phyloP scores from a whole-genome alignment of 2,329 filamentous ascomycete genomes.

The Penicillium sp. region DNA sequence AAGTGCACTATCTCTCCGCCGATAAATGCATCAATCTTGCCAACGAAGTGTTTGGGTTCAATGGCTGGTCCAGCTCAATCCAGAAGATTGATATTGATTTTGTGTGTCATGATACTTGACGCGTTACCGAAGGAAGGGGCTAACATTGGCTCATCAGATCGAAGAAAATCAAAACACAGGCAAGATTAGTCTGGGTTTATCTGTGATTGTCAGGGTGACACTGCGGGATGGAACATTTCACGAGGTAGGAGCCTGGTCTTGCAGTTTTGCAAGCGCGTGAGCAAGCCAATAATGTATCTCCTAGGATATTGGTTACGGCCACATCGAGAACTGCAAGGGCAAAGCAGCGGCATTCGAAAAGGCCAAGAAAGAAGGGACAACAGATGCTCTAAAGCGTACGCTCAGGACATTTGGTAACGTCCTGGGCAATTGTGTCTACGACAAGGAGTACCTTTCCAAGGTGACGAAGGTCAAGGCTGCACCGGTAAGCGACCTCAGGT shows the following conservation, averaged over 20 bases:
- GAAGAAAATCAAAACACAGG: conserved; percentile 77
- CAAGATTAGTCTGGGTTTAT: conserved; percentile 80
- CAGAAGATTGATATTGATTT: conserved; percentile 94
- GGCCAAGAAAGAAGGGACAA: conserved; percentile 96
- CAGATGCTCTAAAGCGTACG: conserved; percentile 86
- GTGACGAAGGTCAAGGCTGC: conserved; percentile 85
- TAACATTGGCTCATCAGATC: conserved; percentile 46
- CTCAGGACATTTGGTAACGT: conserved; percentile 93
- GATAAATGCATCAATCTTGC: conserved; percentile 95
- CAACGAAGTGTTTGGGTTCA: conserved; percentile 95
- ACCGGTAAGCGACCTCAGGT: conserved; percentile 47
- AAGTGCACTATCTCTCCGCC: conserved; percentile 90
- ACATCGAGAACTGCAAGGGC: conserved; percentile 92
- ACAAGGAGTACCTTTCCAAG: conserved; percentile 86
- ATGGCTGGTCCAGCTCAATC: conserved; percentile 96
- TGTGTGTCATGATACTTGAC: conserved; percentile 44
- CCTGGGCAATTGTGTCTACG: conserved; percentile 96
- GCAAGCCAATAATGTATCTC: neutral
- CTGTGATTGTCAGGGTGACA: conserved; percentile 86
- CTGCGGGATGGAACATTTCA: conserved; percentile 93
- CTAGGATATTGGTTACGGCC: conserved; percentile 87
- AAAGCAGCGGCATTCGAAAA: conserved; percentile 98
- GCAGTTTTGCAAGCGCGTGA: too few relatives aligned
- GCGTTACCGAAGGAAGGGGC: neutral
- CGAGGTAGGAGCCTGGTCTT: conserved; percentile 53